Evolutionary conservation across 108 stramenopile species (phyloP).

Genomic region (Pseudonitzschia multistriata): DNA sequence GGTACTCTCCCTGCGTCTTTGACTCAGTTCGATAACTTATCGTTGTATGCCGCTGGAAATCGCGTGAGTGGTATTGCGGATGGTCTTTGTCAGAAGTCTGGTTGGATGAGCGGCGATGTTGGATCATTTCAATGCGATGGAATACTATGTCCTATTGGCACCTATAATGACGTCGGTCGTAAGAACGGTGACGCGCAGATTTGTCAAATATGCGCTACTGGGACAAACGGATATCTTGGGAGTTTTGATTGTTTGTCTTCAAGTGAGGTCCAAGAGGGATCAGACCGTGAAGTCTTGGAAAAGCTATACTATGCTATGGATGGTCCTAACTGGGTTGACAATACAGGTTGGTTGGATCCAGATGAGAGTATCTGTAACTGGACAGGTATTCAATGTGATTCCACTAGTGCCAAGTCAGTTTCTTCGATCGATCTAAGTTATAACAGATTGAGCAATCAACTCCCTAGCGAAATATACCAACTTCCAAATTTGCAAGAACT

Average conservation of each 20-base stretch:
- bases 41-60: conserved; percentile 36
- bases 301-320: conserved; percentile 39
- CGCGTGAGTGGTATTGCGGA: conserved; percentile 31
- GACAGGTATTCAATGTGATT: conserved; percentile 53
- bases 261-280: conserved; percentile 24
- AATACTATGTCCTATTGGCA: conserved; percentile 75
- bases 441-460: conserved; percentile 23
- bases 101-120: conserved; percentile 58
- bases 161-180: conserved; percentile 44
- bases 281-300: conserved; percentile 53
- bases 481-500: conserved; percentile 39
- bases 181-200: background rate
- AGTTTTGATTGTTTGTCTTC: conserved; percentile 32
- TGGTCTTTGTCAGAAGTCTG: conserved; percentile 32
- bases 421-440: conserved; percentile 39
- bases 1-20: conserved; percentile 47
- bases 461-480: conserved; percentile 21
- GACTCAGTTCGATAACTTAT: conserved; percentile 32
- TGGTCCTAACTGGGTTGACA: conserved; percentile 42
- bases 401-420: conserved; percentile 24
- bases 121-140: conserved; percentile 65
- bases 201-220: conserved; percentile 29
- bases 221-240: conserved; percentile 31
- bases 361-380: conserved; percentile 49
- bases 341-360: conserved; percentile 39